Evolutionary conservation across 192 early-diverging fungal species (phyloP).

Genomic region (Phlyctochytrium arcticum): DNA sequence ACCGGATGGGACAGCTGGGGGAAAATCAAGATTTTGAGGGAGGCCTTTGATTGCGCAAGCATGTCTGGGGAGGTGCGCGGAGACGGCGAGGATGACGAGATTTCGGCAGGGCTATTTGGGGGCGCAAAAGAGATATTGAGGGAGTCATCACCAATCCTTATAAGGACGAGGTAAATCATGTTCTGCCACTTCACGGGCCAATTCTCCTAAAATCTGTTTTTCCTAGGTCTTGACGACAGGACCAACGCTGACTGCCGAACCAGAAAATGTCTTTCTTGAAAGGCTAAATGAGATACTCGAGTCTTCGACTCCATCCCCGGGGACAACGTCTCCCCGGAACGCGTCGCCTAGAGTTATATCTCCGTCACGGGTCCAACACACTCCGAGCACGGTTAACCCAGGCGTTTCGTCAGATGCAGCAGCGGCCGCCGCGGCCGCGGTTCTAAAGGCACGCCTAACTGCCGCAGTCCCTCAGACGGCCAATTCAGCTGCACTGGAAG

Average conservation of each 20-base stretch:
- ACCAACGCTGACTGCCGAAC: slow-evolving; percentile 69
- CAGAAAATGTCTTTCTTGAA: slow-evolving; percentile 86
- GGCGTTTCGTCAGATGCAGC: no score
- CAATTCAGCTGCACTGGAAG: slow-evolving; percentile 23
- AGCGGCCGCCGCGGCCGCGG: slow-evolving; percentile 18
- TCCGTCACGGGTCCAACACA: no score
- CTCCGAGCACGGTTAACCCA: no score
- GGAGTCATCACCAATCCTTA: slow-evolving; percentile 25
- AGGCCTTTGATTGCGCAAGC: slow-evolving; percentile 28
- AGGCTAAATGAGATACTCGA: slow-evolving; percentile 69
- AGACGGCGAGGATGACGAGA: slow-evolving; percentile 15
- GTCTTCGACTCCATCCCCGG: not conserved
- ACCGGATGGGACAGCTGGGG: slow-evolving; percentile 91
- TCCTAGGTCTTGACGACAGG: slow-evolving; percentile 57
- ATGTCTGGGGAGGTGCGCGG: slow-evolving; percentile 61
- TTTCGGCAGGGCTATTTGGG: not conserved
- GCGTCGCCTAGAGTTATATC: no score
- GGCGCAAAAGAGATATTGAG: slow-evolving; percentile 24
- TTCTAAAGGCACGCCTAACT: slow-evolving; percentile 1
- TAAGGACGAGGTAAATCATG: slow-evolving; percentile 12
- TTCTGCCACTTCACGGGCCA: not conserved
- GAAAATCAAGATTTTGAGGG: slow-evolving; percentile 65
- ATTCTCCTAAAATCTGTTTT: slow-evolving; percentile 1
- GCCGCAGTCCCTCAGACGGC: not conserved
- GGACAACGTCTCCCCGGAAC: not conserved